phyloP scores from a whole-genome alignment of 108 stramenopile genomes.

The Phaeodactylum tricornutum region DNA sequence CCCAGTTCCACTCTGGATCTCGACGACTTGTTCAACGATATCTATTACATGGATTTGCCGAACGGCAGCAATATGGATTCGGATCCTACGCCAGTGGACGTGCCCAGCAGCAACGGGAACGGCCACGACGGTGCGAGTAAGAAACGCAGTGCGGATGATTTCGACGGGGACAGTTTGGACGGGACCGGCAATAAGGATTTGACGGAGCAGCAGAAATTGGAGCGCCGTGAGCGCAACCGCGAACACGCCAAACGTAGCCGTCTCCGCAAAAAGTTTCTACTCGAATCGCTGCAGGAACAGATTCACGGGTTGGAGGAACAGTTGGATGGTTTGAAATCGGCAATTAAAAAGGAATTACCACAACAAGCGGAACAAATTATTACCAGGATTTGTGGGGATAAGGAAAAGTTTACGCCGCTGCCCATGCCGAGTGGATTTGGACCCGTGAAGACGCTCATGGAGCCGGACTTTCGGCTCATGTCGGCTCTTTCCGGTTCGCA shows the following conservation, averaged over 20 bases:
- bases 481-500: slow-evolving; percentile 74
- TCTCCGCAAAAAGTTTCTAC: slow-evolving; percentile 94
- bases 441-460: slow-evolving; percentile 88
- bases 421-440: slow-evolving; percentile 87
- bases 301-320: slow-evolving; percentile 84
- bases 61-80: slow-evolving; percentile 2
- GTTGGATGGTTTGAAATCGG: slow-evolving; percentile 54
- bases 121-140: slow-evolving; percentile 28
- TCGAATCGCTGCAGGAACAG: slow-evolving; percentile 92
- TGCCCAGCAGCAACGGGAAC: slow-evolving; percentile 4
- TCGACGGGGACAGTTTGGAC: slow-evolving; percentile 2
- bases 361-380: slow-evolving; percentile 39
- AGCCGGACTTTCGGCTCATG: slow-evolving; percentile 86
- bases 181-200: slow-evolving; percentile 26
- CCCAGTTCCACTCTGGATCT: slow-evolving; percentile 38
- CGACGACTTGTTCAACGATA: slow-evolving; percentile 81
- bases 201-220: slow-evolving; percentile 76
- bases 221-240: slow-evolving; percentile 79
- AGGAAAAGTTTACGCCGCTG: slow-evolving; percentile 65
- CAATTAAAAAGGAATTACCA: slow-evolving; percentile 54
- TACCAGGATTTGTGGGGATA: slow-evolving; percentile 34
- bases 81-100: slow-evolving; percentile 18
- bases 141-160: slow-evolving; percentile 19
- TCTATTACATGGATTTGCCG: slow-evolving; percentile 71
- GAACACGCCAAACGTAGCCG: slow-evolving; percentile 95